Conservation (phyloP, 257 asterid genomes). For the Fraxinus excelsior region DNA sequence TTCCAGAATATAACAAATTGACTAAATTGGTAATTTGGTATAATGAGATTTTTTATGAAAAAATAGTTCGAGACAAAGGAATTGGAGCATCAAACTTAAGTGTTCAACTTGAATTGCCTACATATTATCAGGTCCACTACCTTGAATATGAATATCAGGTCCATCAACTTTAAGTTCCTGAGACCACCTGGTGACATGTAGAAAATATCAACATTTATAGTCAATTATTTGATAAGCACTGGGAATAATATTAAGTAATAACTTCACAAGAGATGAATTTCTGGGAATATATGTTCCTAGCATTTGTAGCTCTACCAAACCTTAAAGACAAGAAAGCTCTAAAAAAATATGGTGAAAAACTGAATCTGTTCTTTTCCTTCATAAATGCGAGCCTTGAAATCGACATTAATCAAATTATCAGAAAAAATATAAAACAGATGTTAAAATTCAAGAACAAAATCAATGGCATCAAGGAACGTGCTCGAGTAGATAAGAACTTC, state of each 20-base stretch:
- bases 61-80: background rate
- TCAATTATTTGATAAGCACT: background rate
- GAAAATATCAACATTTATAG: background rate
- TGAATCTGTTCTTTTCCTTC: constrained; percentile 70
- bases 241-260: background rate
- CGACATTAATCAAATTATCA: constrained; percentile 10
- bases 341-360: constrained; percentile 65
- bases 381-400: constrained; percentile 61
- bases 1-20: too few relatives aligned
- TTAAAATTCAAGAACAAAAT: constrained; percentile 17
- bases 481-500: constrained; percentile 88
- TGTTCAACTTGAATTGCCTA: constrained; percentile 91
- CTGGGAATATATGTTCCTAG: background rate
- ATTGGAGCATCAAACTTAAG: constrained; percentile 37
- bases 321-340: constrained; percentile 67
- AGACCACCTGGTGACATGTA: constrained; percentile 57
- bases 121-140: constrained; percentile 72
- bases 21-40: too few relatives aligned
- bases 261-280: background rate
- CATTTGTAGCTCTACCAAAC: constrained; percentile 33
- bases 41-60: too few relatives aligned
- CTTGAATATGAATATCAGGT: constrained; percentile 81
- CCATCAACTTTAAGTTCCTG: too few relatives aligned
- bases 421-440: constrained; percentile 20
- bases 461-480: constrained; percentile 27